A percentile compares a stretch with the other conserved stretches of the same genome.
phyloP scores from a whole-genome alignment of 192 early-diverging fungal genomes.

The Coemansia sp. region DNA sequence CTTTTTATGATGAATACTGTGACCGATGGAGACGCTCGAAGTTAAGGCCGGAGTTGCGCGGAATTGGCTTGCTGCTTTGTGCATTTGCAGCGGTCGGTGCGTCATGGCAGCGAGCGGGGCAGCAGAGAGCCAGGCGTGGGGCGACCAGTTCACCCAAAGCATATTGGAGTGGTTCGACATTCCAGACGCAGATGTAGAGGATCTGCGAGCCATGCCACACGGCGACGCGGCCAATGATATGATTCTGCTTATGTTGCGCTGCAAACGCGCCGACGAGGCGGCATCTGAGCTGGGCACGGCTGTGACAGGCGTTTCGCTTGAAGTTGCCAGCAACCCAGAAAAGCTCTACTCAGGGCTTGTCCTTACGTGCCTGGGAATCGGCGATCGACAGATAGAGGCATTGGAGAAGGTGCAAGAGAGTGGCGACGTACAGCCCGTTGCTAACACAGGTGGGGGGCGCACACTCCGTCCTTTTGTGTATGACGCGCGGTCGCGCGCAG shows the following conservation, averaged over 20 bases:
- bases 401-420: not conserved
- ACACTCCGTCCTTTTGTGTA: constrained; percentile 39
- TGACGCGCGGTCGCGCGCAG: constrained; percentile 53
- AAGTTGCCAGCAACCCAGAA: constrained; percentile 24
- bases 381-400: constrained; percentile 8
- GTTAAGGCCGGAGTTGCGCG: constrained; percentile 13
- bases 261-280: constrained; percentile 32
- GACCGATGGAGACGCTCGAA: constrained; percentile 27
- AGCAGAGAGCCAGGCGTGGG: constrained; percentile 19
- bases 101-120: constrained; percentile 27
- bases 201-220: constrained; percentile 17
- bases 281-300: not conserved
- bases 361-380: constrained; percentile 30
- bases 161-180: constrained; percentile 34
- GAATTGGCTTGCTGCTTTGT: constrained; percentile 39
- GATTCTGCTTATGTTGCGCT: constrained; percentile 34
- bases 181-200: constrained; percentile 8
- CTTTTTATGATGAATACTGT: not conserved
- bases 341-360: constrained; percentile 26
- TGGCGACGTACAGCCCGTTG: not conserved
- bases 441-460: not conserved
- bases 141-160: constrained; percentile 24
- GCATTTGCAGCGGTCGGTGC: constrained; percentile 39
- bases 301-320: constrained; percentile 9
- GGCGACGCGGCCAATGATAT: constrained; percentile 42